Evolutionary conservation across 2,329 filamentous ascomycete species (phyloP).

Genomic region (Ceratocystis cacaofunesta): DNA sequence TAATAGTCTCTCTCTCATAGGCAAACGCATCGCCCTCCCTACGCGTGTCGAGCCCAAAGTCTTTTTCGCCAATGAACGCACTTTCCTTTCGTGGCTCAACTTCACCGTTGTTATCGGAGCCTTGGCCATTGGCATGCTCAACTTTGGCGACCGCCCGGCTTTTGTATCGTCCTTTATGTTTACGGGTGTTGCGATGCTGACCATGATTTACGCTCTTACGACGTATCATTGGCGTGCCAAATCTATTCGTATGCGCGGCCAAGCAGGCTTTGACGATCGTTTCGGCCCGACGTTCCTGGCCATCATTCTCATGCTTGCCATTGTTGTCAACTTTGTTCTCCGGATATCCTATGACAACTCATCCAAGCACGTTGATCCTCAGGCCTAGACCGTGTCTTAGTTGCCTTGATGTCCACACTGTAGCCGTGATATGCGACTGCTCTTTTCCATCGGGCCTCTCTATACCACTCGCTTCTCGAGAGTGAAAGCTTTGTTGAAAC

Average conservation of each 20-base stretch:
- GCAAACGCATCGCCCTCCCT: slow-evolving; percentile 95
- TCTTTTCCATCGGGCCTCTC: background rate
- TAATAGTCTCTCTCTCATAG: slow-evolving; percentile 32
- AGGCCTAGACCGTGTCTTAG: background rate
- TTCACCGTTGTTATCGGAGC: slow-evolving; percentile 97
- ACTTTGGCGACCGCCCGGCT: slow-evolving; percentile 89
- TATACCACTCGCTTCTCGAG: background rate
- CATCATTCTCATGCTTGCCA: slow-evolving; percentile 68
- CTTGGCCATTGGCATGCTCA: slow-evolving; percentile 89
- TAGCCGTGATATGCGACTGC: background rate
- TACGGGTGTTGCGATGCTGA: slow-evolving; percentile 82
- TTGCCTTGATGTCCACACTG: background rate
- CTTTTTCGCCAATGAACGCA: slow-evolving; percentile 99
- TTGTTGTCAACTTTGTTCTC: slow-evolving; percentile 92
- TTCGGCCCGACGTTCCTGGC: slow-evolving; percentile 87
- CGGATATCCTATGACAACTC: slow-evolving; percentile 39
- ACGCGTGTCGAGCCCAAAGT: slow-evolving; percentile 98
- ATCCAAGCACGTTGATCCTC: slow-evolving; percentile 5
- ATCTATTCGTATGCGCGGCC: slow-evolving; percentile 77
- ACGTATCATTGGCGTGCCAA: slow-evolving; percentile 97
- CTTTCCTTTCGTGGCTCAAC: slow-evolving; percentile 98
- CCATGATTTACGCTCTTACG: slow-evolving; percentile 86
- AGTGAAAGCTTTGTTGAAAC: background rate
- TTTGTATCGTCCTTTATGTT: slow-evolving; percentile 91
- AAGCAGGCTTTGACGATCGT: slow-evolving; percentile 91